phyloP scores from a whole-genome alignment of 2,329 filamentous ascomycete genomes.

The Esteya vermicola region DNA sequence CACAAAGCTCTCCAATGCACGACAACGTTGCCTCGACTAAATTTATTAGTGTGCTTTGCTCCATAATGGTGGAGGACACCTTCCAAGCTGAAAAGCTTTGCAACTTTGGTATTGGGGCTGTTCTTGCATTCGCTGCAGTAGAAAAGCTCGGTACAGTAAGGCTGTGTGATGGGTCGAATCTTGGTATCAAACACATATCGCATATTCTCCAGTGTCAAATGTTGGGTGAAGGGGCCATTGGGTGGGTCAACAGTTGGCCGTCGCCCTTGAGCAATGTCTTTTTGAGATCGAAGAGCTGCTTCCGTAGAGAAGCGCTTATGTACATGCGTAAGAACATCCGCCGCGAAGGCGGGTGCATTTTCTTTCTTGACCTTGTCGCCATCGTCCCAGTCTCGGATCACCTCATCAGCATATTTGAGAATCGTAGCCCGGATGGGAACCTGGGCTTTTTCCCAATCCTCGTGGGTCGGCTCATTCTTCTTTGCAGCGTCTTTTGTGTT shows the following conservation, averaged over 20 bases:
- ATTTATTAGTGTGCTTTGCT: constrained; percentile 59
- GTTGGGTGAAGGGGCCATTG: constrained; percentile 41
- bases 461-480: constrained; percentile 46
- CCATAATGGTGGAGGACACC: constrained; percentile 72
- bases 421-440: constrained; percentile 52
- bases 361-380: constrained; percentile 50
- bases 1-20: constrained; percentile 72
- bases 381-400: constrained; percentile 48
- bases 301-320: constrained; percentile 52
- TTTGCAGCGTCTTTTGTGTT: no score
- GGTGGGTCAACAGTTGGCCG: constrained; percentile 30
- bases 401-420: constrained; percentile 52
- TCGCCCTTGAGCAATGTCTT: constrained; percentile 29
- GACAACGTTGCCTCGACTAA: constrained; percentile 58
- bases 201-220: constrained; percentile 69
- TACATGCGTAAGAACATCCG: constrained; percentile 54
- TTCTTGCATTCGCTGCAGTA: constrained; percentile 56
- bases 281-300: constrained; percentile 33
- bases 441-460: constrained; percentile 59
- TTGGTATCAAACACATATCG: constrained; percentile 73
- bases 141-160: constrained; percentile 57
- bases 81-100: constrained; percentile 62
- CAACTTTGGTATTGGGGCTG: constrained; percentile 18
- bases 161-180: constrained; percentile 54
- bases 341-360: constrained; percentile 54